phyloP scores from a whole-genome alignment of 768 basidiomycete genomes.

The Suillus americanus region DNA sequence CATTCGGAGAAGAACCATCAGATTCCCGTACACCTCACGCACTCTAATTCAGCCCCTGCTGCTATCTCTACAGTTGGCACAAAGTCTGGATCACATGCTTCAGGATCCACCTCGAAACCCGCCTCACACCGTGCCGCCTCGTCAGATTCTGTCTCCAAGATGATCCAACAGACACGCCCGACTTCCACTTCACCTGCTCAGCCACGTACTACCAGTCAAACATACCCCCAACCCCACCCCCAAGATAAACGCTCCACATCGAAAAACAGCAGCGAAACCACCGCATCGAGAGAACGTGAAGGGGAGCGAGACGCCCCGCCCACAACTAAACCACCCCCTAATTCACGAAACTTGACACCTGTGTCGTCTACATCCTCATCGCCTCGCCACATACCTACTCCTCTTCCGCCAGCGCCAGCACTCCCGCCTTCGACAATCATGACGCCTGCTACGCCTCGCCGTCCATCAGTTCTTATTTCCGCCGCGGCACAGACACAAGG shows the following conservation, averaged over 20 bases:
- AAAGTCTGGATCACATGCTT: conserved; percentile 5
- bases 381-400: conserved; percentile 41
- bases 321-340: conserved; percentile 29
- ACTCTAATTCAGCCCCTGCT: conserved; percentile 44
- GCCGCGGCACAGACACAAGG: conserved; percentile 31
- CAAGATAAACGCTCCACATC: conserved; percentile 17
- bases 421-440: conserved; percentile 38
- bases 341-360: conserved; percentile 53
- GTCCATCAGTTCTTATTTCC: conserved; percentile 39
- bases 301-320: conserved; percentile 17
- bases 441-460: conserved; percentile 45
- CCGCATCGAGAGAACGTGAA: conserved; percentile 28
- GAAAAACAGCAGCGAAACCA: conserved; percentile 15
- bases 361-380: conserved; percentile 60
- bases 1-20: conserved; percentile 16
- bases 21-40: conserved; percentile 28
- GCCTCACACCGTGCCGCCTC: conserved; percentile 26
- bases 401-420: conserved; percentile 40
- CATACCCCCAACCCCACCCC: neutral
- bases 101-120: conserved; percentile 19
- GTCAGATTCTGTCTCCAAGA: conserved; percentile 21
- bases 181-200: conserved; percentile 25
- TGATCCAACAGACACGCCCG: conserved; percentile 8
- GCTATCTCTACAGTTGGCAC: conserved; percentile 31
- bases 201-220: conserved; percentile 15